Conservation (phyloP, 495 filamentous ascomycete genomes). For the Talaromyces ruber region DNA sequence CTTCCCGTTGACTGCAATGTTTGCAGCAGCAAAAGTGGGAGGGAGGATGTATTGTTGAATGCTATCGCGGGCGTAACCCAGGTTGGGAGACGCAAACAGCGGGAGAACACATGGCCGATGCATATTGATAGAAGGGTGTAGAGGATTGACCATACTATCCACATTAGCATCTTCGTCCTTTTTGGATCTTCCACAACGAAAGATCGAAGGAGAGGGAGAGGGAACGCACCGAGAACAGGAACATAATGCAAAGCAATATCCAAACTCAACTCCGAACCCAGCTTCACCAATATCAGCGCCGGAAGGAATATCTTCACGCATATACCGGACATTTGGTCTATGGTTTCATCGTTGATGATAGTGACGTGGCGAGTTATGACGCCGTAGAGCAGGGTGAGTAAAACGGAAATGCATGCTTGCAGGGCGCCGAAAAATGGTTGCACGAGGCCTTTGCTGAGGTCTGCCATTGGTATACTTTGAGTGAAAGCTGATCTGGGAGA, state of each 20-base stretch:
- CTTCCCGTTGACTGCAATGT: conserved; percentile 59
- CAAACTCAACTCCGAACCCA: conserved; percentile 56
- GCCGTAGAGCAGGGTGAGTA: conserved; percentile 61
- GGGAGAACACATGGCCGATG: conserved; percentile 35
- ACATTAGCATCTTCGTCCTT: not conserved
- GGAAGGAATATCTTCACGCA: conserved; percentile 66
- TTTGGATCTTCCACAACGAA: not conserved
- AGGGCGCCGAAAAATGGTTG: conserved; percentile 58
- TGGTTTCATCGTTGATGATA: conserved; percentile 43
- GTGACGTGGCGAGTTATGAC: conserved; percentile 48
- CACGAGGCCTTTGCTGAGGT: conserved; percentile 12
- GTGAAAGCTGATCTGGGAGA: not conserved
- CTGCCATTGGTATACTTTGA: not conserved
- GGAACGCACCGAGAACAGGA: conserved; percentile 33
- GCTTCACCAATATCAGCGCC: conserved; percentile 57
- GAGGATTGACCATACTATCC: conserved; percentile 47
- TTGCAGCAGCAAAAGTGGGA: conserved; percentile 60
- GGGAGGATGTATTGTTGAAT: conserved; percentile 71
- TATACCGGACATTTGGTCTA: conserved; percentile 56
- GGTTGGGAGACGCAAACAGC: conserved; percentile 46
- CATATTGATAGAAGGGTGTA: conserved; percentile 48
- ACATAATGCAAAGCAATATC: conserved; percentile 48
- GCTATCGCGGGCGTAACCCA: conserved; percentile 61
- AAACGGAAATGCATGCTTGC: conserved; percentile 61
- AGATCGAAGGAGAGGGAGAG: not conserved